Evolutionary conservation across 805 yeast species (phyloP).

Genomic region (Candida sithepensis): DNA sequence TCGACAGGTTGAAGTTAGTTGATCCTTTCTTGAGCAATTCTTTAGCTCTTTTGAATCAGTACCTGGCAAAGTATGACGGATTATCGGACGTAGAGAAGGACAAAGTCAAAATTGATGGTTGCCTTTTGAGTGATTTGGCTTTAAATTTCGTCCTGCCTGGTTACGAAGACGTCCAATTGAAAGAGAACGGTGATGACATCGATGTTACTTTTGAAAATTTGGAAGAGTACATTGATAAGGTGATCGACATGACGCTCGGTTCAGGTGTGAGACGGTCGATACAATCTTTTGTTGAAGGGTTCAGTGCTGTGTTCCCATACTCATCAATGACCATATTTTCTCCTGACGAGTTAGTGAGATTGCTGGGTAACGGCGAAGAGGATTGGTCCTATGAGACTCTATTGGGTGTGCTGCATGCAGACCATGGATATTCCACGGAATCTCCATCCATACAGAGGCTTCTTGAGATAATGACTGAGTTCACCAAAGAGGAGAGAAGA

Average conservation of each 20-base stretch:
- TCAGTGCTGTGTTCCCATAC: slow-evolving; percentile 78
- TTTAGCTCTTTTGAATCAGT: slow-evolving; percentile 44
- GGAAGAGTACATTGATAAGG: slow-evolving; percentile 50
- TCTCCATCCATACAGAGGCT: slow-evolving; percentile 60
- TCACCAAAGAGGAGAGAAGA: slow-evolving; percentile 55
- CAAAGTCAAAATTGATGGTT: slow-evolving; percentile 18
- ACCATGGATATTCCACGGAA: slow-evolving; percentile 82
- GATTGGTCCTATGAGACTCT: slow-evolving; percentile 79
- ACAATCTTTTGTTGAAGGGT: slow-evolving; percentile 70
- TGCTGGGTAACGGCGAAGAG: slow-evolving; percentile 78
- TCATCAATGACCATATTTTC: slow-evolving; percentile 67
- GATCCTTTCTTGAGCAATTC: slow-evolving; percentile 62
- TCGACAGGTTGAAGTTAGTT: slow-evolving; percentile 43
- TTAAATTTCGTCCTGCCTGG: slow-evolving; percentile 80
- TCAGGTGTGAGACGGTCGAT: slow-evolving; percentile 65
- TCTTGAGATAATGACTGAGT: slow-evolving; percentile 56
- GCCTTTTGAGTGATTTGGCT: slow-evolving; percentile 50
- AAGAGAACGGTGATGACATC: slow-evolving; percentile 50
- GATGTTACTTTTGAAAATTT: slow-evolving; percentile 52
- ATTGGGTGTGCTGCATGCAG: slow-evolving; percentile 63
- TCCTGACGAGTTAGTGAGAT: slow-evolving; percentile 63
- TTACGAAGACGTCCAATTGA: slow-evolving; percentile 53
- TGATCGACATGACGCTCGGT: slow-evolving; percentile 57
- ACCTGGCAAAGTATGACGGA: slow-evolving; percentile 28
- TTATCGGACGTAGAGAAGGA: slow-evolving; percentile 7